Percentiles rank a stretch among this genome's conserved stretches.
Evolutionary conservation across 139 green algal species (phyloP).

Genomic region (Dunaliella primolecta): DNA sequence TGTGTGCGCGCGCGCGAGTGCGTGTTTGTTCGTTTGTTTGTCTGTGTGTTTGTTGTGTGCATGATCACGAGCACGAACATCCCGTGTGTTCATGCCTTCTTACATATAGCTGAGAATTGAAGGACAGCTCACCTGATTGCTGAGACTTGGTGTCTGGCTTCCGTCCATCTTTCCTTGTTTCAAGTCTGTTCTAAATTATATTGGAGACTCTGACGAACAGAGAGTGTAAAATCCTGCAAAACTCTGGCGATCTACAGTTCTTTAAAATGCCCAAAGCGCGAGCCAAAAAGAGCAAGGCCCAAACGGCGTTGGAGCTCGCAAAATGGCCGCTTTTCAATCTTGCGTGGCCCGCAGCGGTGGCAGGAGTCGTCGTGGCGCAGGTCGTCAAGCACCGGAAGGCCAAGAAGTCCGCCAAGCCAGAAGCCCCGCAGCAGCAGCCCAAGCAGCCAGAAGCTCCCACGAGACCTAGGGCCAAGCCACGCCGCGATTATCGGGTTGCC

Average conservation of each 20-base stretch:
- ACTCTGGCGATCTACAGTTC: too few species aligned
- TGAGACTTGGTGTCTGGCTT: conserved; percentile 9
- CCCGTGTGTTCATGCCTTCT: too few species aligned
- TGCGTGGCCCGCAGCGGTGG: neutral
- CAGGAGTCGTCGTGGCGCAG: neutral
- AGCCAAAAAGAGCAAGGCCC: neutral
- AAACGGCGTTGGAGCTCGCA: neutral
- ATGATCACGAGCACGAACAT: too few species aligned
- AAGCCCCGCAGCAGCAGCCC: neutral
- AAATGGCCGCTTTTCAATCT: neutral
- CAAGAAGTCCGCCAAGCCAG: neutral
- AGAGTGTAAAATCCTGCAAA: too few species aligned
- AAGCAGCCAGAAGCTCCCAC: conserved; percentile 5
- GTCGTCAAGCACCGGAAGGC: neutral
- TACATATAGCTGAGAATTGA: neutral
- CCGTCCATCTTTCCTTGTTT: conserved; percentile 11
- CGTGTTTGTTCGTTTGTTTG: neutral
- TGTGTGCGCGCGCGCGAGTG: neutral
- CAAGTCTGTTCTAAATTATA: conserved; percentile 5
- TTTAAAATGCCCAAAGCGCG: neutral
- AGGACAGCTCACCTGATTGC: neutral
- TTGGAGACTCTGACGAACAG: too few species aligned
- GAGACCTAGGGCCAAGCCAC: conserved; percentile 2
- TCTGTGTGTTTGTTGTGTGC: too few species aligned
- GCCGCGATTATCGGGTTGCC: neutral